Conservation (phyloP, 2,329 filamentous ascomycete species). For the Periconia digitata region DNA sequence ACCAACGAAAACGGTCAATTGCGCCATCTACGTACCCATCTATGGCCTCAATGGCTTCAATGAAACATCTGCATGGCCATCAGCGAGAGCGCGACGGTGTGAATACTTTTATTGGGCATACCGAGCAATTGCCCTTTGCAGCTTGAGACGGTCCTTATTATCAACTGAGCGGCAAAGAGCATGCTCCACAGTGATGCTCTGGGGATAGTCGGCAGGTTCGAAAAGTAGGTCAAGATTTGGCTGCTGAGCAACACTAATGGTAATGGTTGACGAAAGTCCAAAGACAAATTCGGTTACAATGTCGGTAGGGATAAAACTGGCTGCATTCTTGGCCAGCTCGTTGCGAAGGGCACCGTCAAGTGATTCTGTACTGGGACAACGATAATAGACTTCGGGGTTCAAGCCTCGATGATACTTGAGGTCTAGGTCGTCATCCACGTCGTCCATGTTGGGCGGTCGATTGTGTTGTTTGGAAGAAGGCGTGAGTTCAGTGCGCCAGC, state of each 20-base stretch:
- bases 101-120: conserved; percentile 6
- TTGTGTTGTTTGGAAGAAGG: not conserved
- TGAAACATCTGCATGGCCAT: conserved; percentile 23
- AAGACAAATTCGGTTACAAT: conserved; percentile 39
- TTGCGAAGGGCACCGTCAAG: conserved; percentile 32
- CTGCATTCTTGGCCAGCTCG: conserved; percentile 29
- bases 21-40: conserved; percentile 18
- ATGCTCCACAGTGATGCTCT: conserved; percentile 32
- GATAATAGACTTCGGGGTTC: conserved; percentile 36
- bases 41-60: conserved; percentile 31
- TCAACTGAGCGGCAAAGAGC: conserved; percentile 29
- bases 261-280: conserved; percentile 29
- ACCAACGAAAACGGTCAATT: not conserved
- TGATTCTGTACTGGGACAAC: conserved; percentile 19
- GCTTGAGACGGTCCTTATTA: conserved; percentile 29
- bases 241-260: conserved; percentile 31
- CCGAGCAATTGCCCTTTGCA: conserved; percentile 33
- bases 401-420: conserved; percentile 31
- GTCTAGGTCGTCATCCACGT: conserved; percentile 35
- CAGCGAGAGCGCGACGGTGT: not conserved
- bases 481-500: not conserved
- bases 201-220: conserved; percentile 27
- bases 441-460: conserved; percentile 21
- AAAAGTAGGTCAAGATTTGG: conserved; percentile 26
- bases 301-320: conserved; percentile 30